These are phyloP conservation scores for Neopestalotiopsis rosae DNA, from an alignment of 2,329 filamentous ascomycete genomes.

Conservation along the genomic window DNA sequence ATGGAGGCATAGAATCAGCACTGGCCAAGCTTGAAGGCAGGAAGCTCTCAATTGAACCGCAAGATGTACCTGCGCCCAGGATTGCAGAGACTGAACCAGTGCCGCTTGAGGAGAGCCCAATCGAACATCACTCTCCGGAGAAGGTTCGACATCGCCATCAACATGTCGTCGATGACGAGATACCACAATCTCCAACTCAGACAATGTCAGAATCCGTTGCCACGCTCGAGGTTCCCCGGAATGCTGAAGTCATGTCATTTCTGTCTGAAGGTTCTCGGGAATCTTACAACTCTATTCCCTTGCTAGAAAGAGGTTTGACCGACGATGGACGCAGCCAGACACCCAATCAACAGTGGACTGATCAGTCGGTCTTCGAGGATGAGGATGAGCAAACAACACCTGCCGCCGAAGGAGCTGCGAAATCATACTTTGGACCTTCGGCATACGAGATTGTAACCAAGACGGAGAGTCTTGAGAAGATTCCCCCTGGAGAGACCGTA, in stretches of 20 bases:
- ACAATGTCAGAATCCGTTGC: slow-evolving; percentile 7
- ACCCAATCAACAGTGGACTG: slow-evolving; percentile 54
- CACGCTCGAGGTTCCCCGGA: slow-evolving; percentile 30
- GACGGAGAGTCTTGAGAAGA: slow-evolving; percentile 56
- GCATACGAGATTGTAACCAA: slow-evolving; percentile 59
- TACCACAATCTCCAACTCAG: slow-evolving; percentile 26
- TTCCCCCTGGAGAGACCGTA: slow-evolving; percentile 40
- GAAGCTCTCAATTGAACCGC: slow-evolving; percentile 47
- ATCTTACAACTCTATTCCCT: slow-evolving; percentile 78
- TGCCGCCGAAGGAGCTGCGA: slow-evolving; percentile 12
- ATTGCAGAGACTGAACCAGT: slow-evolving; percentile 26
- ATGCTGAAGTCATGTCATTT: slow-evolving; percentile 51
- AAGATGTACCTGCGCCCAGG: slow-evolving; percentile 27
- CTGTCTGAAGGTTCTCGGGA: slow-evolving; percentile 69
- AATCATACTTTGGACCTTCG: slow-evolving; percentile 26
- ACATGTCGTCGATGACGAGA: slow-evolving; percentile 48
- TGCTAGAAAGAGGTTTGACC: slow-evolving; percentile 71
- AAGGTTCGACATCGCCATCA: slow-evolving; percentile 52
- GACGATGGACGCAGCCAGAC: slow-evolving; percentile 54
- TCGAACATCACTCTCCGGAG: slow-evolving; percentile 41
- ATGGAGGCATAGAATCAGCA: slow-evolving; percentile 92
- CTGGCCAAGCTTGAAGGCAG: slow-evolving; percentile 86
- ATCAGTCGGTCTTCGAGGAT: slow-evolving; percentile 59
- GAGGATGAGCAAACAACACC: slow-evolving; percentile 36
- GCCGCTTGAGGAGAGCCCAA: slow-evolving; percentile 27